Percentiles rank a stretch among this genome's conserved stretches.
Conservation (phyloP, 208 protist genomes). For the Acanthamoeba divionensis region DNA sequence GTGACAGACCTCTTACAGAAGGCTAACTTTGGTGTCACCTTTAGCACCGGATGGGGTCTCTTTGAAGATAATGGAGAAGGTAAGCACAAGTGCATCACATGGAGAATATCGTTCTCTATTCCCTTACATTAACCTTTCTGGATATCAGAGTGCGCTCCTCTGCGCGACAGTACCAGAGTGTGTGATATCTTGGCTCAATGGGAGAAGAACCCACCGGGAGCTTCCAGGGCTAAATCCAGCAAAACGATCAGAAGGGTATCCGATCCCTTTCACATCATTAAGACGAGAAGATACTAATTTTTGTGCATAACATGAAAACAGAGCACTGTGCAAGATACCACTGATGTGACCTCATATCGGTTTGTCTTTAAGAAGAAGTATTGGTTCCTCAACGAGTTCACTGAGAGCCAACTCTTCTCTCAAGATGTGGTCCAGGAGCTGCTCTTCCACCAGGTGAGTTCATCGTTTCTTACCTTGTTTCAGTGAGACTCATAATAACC, state of each 20-base stretch:
- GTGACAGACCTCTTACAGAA: constrained; percentile 2
- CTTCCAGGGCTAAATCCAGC: too few species aligned
- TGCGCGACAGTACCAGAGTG: not conserved
- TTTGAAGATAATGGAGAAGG: constrained; percentile 20
- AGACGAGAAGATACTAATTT: too few species aligned
- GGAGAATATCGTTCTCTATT: not conserved
- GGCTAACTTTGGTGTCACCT: not conserved
- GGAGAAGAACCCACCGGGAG: not conserved
- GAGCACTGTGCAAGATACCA: too few species aligned
- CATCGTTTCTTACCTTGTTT: not conserved
- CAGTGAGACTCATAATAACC: not conserved
- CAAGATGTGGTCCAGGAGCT: not conserved
- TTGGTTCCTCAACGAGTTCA: constrained; percentile 42
- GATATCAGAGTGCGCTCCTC: not conserved
- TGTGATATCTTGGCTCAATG: constrained; percentile 3
- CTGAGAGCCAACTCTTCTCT: not conserved
- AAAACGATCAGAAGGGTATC: too few species aligned
- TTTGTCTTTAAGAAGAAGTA: constrained; percentile 49
- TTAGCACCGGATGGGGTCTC: not conserved
- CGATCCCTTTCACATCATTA: too few species aligned
- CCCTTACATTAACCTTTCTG: not conserved
- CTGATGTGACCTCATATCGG: too few species aligned
- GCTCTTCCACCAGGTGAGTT: constrained; percentile 10
- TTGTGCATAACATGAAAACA: too few species aligned
- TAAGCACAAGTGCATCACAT: not conserved